These are phyloP conservation scores for Yamadazyma ubonensis DNA, from an alignment of 805 yeast genomes.

Conservation along the genomic window DNA sequence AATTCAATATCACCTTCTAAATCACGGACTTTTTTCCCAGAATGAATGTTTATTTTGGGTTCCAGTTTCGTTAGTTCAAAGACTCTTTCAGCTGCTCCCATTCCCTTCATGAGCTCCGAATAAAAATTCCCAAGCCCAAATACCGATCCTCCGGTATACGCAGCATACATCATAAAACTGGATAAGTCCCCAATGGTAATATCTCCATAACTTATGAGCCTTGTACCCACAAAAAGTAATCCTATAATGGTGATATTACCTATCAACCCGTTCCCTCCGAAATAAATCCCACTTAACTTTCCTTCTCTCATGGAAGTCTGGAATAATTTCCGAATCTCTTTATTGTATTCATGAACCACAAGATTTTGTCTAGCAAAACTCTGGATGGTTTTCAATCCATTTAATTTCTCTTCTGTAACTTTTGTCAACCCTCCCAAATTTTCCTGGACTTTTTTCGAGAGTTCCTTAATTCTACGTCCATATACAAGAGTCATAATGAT, in stretches of 20 bases:
- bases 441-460: constrained; percentile 76
- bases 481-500: constrained; percentile 76
- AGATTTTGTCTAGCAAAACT: constrained; percentile 81
- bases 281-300: constrained; percentile 68
- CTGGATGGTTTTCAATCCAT: constrained; percentile 84
- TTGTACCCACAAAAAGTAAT: constrained; percentile 74
- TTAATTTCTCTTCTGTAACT: constrained; percentile 87
- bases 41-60: constrained; percentile 66
- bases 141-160: constrained; percentile 89
- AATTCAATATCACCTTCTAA: constrained; percentile 60
- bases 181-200: constrained; percentile 86
- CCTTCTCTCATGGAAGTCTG: constrained; percentile 79
- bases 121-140: constrained; percentile 89
- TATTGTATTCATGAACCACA: constrained; percentile 74
- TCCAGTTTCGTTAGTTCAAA: constrained; percentile 81
- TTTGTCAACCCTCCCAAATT: constrained; percentile 84
- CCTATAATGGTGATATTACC: constrained; percentile 83
- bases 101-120: constrained; percentile 94
- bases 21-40: constrained; percentile 51
- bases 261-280: constrained; percentile 75
- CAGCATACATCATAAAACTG: constrained; percentile 93
- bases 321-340: constrained; percentile 64
- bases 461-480: constrained; percentile 71
- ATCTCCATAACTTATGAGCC: constrained; percentile 73
- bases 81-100: constrained; percentile 90